Conservation (phyloP, 208 protist genomes). For the Leishmania major region DNA sequence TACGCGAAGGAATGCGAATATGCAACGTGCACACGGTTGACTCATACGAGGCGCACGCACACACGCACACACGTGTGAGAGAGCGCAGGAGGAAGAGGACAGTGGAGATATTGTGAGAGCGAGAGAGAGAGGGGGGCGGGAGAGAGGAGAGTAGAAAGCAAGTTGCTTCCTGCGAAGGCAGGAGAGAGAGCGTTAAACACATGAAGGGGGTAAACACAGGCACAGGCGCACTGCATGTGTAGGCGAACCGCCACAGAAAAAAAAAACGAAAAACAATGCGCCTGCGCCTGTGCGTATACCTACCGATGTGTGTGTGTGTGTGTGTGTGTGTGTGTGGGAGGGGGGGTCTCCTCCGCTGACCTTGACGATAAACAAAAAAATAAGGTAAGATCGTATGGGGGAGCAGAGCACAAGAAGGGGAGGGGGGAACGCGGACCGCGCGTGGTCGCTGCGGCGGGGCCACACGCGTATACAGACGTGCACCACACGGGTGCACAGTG, state of each 20-base stretch:
- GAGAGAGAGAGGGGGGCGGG: background rate
- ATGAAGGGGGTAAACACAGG: background rate
- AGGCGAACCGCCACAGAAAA: no score
- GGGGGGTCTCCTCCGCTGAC: conserved; percentile 6
- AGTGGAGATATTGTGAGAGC: background rate
- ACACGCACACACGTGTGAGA: background rate
- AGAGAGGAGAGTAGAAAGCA: conserved; percentile 10
- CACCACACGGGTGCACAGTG: background rate
- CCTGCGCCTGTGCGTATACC: background rate
- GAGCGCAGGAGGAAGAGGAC: background rate
- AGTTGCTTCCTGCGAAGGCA: background rate
- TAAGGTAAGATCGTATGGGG: background rate
- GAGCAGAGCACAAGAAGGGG: background rate
- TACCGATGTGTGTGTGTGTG: background rate
- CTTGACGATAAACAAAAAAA: background rate
- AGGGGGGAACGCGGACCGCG: no score
- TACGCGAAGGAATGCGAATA: background rate
- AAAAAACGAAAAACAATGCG: background rate
- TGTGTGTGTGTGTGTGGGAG: background rate
- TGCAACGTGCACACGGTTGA: no score
- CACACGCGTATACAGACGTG: no score
- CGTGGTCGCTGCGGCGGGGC: no score
- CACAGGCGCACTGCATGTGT: background rate
- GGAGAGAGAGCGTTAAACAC: background rate
- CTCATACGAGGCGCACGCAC: background rate